These are phyloP conservation scores for Boletus reticulatus DNA, from an alignment of 768 basidiomycete genomes.

Conservation along the genomic window DNA sequence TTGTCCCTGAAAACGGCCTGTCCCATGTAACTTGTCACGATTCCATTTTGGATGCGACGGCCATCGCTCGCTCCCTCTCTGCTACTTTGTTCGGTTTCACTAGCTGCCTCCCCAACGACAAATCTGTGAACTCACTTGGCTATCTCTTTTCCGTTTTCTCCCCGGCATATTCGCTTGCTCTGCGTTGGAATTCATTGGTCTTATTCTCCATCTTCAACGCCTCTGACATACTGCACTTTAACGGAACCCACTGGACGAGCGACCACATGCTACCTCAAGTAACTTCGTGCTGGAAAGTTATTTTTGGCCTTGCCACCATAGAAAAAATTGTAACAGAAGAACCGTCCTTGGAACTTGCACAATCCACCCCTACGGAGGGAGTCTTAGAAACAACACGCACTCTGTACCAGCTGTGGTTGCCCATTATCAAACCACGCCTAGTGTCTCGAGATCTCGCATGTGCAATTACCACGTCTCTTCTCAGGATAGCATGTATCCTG, in stretches of 20 bases:
- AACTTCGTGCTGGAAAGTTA: conserved; percentile 37
- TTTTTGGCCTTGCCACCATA: conserved; percentile 41
- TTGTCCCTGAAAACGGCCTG: not conserved
- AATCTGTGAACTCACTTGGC: not conserved
- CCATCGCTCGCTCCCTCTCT: conserved; percentile 16
- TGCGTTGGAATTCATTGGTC: conserved; percentile 44
- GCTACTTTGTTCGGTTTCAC: conserved; percentile 5
- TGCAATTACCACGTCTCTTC: conserved; percentile 41
- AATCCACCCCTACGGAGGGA: not conserved
- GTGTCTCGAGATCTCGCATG: conserved; percentile 32
- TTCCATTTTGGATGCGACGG: conserved; percentile 4
- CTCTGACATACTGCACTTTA: not conserved
- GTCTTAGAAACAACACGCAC: conserved; percentile 29
- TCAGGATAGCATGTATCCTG: conserved; percentile 42
- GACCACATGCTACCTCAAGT: conserved; percentile 4
- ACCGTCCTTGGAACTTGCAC: not conserved
- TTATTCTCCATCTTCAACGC: conserved; percentile 36
- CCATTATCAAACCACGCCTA: conserved; percentile 14
- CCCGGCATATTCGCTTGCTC: conserved; percentile 26
- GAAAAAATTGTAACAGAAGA: conserved; percentile 27
- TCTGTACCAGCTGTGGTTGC: conserved; percentile 45
- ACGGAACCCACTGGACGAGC: not conserved
- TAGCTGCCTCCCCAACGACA: not conserved
- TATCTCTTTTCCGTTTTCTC: conserved; percentile 26
- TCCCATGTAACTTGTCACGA: not conserved